Evolutionary conservation across 148 eudicot genomes (phyloP), one percentile per base, ranked within the genome.

Genomic region (Silene conica): DNA sequence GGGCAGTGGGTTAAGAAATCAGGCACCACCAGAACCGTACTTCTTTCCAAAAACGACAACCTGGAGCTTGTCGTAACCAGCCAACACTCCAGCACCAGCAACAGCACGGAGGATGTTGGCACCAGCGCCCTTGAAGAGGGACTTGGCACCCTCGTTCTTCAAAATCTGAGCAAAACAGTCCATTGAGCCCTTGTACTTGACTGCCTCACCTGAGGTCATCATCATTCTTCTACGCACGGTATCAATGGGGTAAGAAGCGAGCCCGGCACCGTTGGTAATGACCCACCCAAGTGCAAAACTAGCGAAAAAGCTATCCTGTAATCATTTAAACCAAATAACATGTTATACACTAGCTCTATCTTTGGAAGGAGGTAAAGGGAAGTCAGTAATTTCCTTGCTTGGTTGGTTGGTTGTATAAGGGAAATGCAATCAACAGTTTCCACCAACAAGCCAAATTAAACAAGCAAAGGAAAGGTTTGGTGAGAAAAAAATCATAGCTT

Each of bases 1-100:
- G 67, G 22, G 43, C 43, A 38, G 12, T 15, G 31, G 59, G 54
- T 16, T 34, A 56, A 59, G 41, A 18, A 38, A 21, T 85, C 85
- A 89, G 70, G 82, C 89, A 8, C 90, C 90, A 60, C 89, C 92
- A 1, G 88, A 85, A 21, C 92, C 90, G 66, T 85, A 89, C 78
- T 89, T 89, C 90, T 89, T 89, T 52, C 90, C 90, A 4, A 89
- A 80, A 31, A 89, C 89, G 12, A 89, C 19, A 23, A 89, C 71
- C 91, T 89, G 94, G 70, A 89, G 94, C 89, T 87, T 86, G 86
- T 87, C 94, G 9, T 89, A 89, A 70, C 94, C 94, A 7, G 91
- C 86, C 71, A 89, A 88, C 71, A 89, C 94, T 78, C 94, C 94
- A 59, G 93, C 94, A 83, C 94, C 94, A 26, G 94, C 91, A 54